A percentile compares a stretch with the other conserved stretches of the same genome.
Evolutionary conservation across 2,329 filamentous ascomycete genomes (phyloP).

Genomic region (Stemphylium vesicarium): DNA sequence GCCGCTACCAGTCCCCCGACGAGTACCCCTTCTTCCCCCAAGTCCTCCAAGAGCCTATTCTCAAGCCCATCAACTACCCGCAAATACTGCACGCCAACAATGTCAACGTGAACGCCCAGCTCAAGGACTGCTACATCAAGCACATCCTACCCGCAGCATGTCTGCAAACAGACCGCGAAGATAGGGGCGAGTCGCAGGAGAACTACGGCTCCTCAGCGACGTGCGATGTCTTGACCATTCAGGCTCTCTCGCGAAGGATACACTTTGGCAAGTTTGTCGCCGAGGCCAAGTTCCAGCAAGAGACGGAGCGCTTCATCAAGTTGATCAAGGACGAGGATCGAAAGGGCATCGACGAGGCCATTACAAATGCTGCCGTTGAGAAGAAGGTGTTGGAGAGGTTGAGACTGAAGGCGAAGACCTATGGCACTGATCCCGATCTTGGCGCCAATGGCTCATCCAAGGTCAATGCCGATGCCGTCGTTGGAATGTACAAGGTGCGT

Average conservation of each 20-base stretch:
- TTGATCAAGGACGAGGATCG: slow-evolving; percentile 84
- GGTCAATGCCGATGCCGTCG: slow-evolving; percentile 82
- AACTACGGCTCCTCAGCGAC: slow-evolving; percentile 95
- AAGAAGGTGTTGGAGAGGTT: slow-evolving; percentile 87
- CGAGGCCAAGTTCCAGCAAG: slow-evolving; percentile 89
- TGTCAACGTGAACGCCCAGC: slow-evolving; percentile 87
- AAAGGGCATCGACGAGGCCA: slow-evolving; percentile 82
- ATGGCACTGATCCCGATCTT: slow-evolving; percentile 84
- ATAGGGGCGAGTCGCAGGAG: slow-evolving; percentile 84
- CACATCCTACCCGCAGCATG: slow-evolving; percentile 85
- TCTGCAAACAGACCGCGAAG: slow-evolving; percentile 74
- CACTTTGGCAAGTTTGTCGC: slow-evolving; percentile 99
- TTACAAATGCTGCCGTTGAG: slow-evolving; percentile 89
- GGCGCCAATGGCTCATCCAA: slow-evolving; percentile 68
- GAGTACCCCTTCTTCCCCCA: slow-evolving; percentile 97
- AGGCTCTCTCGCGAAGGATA: slow-evolving; percentile 87
- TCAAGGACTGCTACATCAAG: slow-evolving; percentile 84
- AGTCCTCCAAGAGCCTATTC: slow-evolving; percentile 76
- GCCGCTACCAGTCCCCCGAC: slow-evolving; percentile 94
- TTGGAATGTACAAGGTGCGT: slow-evolving; percentile 49
- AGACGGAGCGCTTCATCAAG: slow-evolving; percentile 78
- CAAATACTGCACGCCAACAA: slow-evolving; percentile 84
- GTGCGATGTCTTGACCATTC: slow-evolving; percentile 86
- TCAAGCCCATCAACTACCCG: slow-evolving; percentile 89
- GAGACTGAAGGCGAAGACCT: slow-evolving; percentile 87